A percentile compares a stretch with the other conserved stretches of the same genome.
Evolutionary conservation across 345 rosid genomes (phyloP).

Genomic region (Garcia nutans): DNA sequence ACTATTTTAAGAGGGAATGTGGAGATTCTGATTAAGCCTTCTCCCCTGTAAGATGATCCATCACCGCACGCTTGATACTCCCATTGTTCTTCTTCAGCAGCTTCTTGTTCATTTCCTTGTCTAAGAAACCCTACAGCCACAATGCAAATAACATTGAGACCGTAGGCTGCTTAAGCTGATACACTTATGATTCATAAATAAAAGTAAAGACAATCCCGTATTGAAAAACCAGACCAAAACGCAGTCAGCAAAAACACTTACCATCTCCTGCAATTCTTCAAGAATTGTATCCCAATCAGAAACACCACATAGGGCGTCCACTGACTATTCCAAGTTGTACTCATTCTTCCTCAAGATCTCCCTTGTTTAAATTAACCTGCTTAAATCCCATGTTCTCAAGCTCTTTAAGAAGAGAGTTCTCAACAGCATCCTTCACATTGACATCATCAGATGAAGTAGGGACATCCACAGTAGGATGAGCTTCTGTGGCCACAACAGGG

Average conservation of each 20-base stretch:
- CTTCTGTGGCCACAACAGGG: slow-evolving; percentile 18
- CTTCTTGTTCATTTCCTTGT: slow-evolving; percentile 72
- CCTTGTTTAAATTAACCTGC: slow-evolving; percentile 84
- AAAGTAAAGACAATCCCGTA: too few relatives aligned
- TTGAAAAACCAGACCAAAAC: neutral
- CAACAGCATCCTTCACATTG: slow-evolving; percentile 31
- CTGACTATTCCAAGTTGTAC: slow-evolving; percentile 70
- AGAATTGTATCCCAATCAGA: slow-evolving; percentile 87
- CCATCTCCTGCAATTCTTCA: slow-evolving; percentile 89
- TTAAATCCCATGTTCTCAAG: slow-evolving; percentile 94
- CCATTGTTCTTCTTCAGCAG: slow-evolving; percentile 94
- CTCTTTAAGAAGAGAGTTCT: slow-evolving; percentile 65
- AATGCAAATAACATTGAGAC: neutral
- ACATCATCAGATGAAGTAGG: slow-evolving; percentile 16
- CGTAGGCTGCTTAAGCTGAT: neutral
- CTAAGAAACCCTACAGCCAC: slow-evolving; percentile 69
- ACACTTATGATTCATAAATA: neutral
- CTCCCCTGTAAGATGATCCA: slow-evolving; percentile 85
- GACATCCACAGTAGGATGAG: slow-evolving; percentile 2
- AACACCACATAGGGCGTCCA: slow-evolving; percentile 75
- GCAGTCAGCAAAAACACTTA: slow-evolving; percentile 23
- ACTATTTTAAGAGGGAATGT: neutral
- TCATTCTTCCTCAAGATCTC: slow-evolving; percentile 70
- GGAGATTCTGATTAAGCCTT: slow-evolving; percentile 36
- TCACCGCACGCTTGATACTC: slow-evolving; percentile 81